These are phyloP conservation scores for Apiotrichum laibachii DNA, from an alignment of 1,284 basidiomycete species.

Conservation along the genomic window DNA sequence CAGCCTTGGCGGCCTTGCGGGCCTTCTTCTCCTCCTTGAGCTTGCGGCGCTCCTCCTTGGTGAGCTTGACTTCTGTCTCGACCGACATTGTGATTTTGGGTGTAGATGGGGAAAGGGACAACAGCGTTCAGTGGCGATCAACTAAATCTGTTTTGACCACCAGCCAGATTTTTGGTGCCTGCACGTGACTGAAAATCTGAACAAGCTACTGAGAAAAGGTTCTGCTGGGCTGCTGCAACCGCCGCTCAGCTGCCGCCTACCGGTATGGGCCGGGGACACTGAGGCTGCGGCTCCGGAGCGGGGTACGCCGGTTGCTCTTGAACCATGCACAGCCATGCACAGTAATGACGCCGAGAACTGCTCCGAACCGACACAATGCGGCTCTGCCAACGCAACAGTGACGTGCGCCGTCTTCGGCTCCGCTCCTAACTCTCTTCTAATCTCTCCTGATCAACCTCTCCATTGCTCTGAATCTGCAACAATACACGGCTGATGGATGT, in stretches of 20 bases:
- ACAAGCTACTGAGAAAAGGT: no score
- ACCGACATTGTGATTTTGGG: slow-evolving; percentile 42
- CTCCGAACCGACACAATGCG: no score
- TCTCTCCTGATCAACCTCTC: neutral
- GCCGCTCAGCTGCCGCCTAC: no score
- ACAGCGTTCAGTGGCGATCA: neutral
- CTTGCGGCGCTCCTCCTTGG: slow-evolving; percentile 39
- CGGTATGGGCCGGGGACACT: no score
- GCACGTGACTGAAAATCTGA: slow-evolving; percentile 7
- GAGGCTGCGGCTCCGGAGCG: no score
- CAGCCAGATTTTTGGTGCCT: slow-evolving; percentile 13
- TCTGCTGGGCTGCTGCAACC: no score
- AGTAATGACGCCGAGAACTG: no score
- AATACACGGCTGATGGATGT: slow-evolving; percentile 27
- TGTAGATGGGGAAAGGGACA: neutral
- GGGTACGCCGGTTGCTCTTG: no score
- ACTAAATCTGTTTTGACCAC: neutral
- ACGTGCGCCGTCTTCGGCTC: no score
- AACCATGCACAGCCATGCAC: no score
- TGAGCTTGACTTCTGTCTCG: slow-evolving; percentile 32
- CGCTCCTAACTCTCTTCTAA: no score
- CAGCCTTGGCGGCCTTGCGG: slow-evolving; percentile 37
- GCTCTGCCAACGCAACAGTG: no score
- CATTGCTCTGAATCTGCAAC: neutral
- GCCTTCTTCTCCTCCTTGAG: slow-evolving; percentile 38